Conservation (phyloP, 2,329 filamentous ascomycete species). For the Aspergillus ruber region DNA sequence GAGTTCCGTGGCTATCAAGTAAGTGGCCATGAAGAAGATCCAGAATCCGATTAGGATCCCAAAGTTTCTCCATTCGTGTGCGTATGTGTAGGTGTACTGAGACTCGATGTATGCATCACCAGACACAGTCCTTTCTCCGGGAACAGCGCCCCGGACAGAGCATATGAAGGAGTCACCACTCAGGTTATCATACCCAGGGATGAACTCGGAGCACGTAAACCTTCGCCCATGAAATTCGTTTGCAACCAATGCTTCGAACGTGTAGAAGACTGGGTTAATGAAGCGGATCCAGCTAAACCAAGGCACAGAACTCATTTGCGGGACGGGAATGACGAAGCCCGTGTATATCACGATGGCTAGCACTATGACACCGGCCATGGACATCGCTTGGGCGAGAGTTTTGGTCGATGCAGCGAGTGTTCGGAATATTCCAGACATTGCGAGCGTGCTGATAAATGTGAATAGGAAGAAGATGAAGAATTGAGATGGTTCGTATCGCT, state of each 20-base stretch:
- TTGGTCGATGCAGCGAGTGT: slow-evolving; percentile 54
- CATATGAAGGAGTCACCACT: slow-evolving; percentile 49
- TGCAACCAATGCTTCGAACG: slow-evolving; percentile 54
- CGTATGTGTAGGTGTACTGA: slow-evolving; percentile 52
- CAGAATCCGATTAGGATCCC: slow-evolving; percentile 62
- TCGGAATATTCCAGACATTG: slow-evolving; percentile 55
- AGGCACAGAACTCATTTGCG: slow-evolving; percentile 44
- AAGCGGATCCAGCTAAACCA: slow-evolving; percentile 65
- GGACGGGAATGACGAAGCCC: slow-evolving; percentile 57
- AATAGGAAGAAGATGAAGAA: slow-evolving; percentile 63
- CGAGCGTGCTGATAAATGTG: slow-evolving; percentile 52
- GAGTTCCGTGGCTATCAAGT: slow-evolving; percentile 58
- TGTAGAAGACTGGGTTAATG: slow-evolving; percentile 60
- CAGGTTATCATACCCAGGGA: slow-evolving; percentile 41
- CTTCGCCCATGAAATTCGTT: slow-evolving; percentile 54
- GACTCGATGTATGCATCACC: slow-evolving; percentile 56
- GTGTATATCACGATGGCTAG: slow-evolving; percentile 60
- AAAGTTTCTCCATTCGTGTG: slow-evolving; percentile 61
- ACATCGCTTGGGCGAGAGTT: slow-evolving; percentile 58
- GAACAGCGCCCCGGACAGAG: slow-evolving; percentile 47
- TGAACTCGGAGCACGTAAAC: slow-evolving; percentile 50
- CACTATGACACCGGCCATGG: slow-evolving; percentile 48
- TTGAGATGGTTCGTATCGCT: slow-evolving; percentile 31
- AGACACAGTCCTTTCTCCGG: slow-evolving; percentile 49
- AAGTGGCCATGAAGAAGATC: slow-evolving; percentile 57